Evolutionary conservation across 805 yeast species (phyloP).

Genomic region (Metschnikowia colocasiae): DNA sequence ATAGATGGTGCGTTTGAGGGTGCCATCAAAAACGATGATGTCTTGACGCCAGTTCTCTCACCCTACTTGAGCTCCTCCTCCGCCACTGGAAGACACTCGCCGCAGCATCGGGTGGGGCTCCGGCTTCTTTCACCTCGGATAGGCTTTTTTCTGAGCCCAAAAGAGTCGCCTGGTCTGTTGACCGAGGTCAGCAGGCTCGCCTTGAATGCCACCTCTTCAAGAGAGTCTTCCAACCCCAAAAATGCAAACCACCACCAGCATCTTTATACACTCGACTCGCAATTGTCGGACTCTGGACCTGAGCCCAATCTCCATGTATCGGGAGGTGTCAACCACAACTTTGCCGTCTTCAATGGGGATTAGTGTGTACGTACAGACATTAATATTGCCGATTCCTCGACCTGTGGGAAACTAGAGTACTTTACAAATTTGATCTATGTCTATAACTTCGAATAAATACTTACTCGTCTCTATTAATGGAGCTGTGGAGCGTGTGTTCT

Average conservation of each 20-base stretch:
- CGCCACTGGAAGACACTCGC: constrained; percentile 1
- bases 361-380: neutral
- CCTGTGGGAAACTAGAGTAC: too few species aligned
- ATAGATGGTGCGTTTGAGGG: constrained; percentile 47
- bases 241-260: constrained; percentile 12
- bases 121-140: constrained; percentile 15
- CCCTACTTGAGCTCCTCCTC: constrained; percentile 33
- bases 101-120: constrained; percentile 15
- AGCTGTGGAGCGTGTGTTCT: constrained; percentile 56
- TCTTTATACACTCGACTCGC: constrained; percentile 14
- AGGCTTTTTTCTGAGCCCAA: constrained; percentile 17
- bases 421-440: too few species aligned
- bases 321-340: constrained; percentile 19
- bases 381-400: too few species aligned
- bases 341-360: constrained; percentile 4
- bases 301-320: constrained; percentile 11
- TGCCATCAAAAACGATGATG: constrained; percentile 45
- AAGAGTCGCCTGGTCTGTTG: constrained; percentile 2
- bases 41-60: constrained; percentile 44
- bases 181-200: constrained; percentile 6
- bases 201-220: constrained; percentile 3
- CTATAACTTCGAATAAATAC: neutral
- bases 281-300: neutral
- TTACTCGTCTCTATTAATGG: constrained; percentile 39
- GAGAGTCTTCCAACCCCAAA: constrained; percentile 6